A percentile compares a stretch with the other conserved stretches of the same genome.
Evolutionary conservation across 495 filamentous ascomycete genomes (phyloP).

Genomic region (Mytilinidion resinicola): DNA sequence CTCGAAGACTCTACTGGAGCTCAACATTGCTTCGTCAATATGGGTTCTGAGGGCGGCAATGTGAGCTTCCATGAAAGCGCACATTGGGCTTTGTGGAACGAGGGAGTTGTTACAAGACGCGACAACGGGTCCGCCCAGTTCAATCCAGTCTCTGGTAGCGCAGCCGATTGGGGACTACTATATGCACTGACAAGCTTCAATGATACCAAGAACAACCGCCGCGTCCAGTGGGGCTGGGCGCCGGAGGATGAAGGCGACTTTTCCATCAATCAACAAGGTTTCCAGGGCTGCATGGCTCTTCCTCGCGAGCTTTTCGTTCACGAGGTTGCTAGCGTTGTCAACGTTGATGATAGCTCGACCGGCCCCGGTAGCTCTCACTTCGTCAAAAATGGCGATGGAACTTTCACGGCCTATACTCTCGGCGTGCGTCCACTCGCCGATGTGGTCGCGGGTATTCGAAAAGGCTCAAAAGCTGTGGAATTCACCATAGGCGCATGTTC

Average conservation of each 20-base stretch:
- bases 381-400: slow-evolving; percentile 27
- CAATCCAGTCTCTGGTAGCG: slow-evolving; percentile 34
- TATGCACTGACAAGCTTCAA: slow-evolving; percentile 42
- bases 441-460: slow-evolving; percentile 35
- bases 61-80: slow-evolving; percentile 29
- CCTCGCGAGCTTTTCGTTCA: slow-evolving; percentile 41
- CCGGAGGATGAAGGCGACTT: slow-evolving; percentile 38
- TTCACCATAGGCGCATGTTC: slow-evolving; percentile 5
- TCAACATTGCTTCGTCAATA: slow-evolving; percentile 43
- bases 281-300: slow-evolving; percentile 40
- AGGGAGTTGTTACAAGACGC: slow-evolving; percentile 34
- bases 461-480: slow-evolving; percentile 8
- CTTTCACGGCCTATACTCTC: slow-evolving; percentile 38
- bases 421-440: slow-evolving; percentile 37
- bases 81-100: slow-evolving; percentile 42
- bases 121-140: slow-evolving; percentile 37
- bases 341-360: slow-evolving; percentile 27
- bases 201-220: slow-evolving; percentile 40
- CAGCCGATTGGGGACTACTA: slow-evolving; percentile 40
- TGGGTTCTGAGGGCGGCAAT: slow-evolving; percentile 47
- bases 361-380: slow-evolving; percentile 26
- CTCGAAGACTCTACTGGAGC: slow-evolving; percentile 38
- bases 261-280: slow-evolving; percentile 37
- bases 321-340: slow-evolving; percentile 30
- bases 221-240: slow-evolving; percentile 42